A percentile compares a stretch with the other conserved stretches of the same genome.
These are phyloP conservation scores for Carex arenaria DNA, from an alignment of 202 grass and related monocot species.

Conservation along the genomic window DNA sequence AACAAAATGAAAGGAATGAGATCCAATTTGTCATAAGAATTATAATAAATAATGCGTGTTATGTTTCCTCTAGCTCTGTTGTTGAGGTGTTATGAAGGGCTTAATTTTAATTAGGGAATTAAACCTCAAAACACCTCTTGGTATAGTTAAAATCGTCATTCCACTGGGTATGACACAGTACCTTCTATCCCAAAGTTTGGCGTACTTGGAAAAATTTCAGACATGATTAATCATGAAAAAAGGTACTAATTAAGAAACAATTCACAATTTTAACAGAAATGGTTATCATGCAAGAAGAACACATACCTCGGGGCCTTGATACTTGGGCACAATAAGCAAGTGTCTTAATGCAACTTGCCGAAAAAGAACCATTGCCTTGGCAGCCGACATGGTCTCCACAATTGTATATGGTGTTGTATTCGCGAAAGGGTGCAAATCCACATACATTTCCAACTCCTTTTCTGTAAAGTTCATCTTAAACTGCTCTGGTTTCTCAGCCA, in stretches of 20 bases:
- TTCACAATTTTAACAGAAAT: background rate
- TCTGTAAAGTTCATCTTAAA: conserved; percentile 39
- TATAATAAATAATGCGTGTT: background rate
- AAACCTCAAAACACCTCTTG: background rate
- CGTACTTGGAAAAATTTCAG: background rate
- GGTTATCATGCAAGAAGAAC: background rate
- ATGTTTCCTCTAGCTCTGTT: background rate
- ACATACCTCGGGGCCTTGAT: conserved; percentile 67
- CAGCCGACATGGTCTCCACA: conserved; percentile 90
- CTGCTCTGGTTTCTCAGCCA: conserved; percentile 42
- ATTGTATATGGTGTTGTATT: conserved; percentile 97
- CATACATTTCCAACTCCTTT: conserved; percentile 79
- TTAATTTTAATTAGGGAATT: background rate
- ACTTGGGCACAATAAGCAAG: conserved; percentile 89
- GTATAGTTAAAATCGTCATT: background rate
- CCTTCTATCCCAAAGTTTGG: background rate
- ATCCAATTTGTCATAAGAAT: conserved; percentile 2
- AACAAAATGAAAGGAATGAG: background rate
- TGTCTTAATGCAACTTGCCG: conserved; percentile 66
- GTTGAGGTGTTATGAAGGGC: background rate
- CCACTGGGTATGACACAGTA: background rate
- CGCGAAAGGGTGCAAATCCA: conserved; percentile 74
- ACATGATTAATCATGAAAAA: background rate
- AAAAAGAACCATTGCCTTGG: conserved; percentile 91
- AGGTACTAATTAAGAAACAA: background rate